Evolutionary conservation across 257 asterid species (phyloP).

Genomic region (Penstemon eatonii): DNA sequence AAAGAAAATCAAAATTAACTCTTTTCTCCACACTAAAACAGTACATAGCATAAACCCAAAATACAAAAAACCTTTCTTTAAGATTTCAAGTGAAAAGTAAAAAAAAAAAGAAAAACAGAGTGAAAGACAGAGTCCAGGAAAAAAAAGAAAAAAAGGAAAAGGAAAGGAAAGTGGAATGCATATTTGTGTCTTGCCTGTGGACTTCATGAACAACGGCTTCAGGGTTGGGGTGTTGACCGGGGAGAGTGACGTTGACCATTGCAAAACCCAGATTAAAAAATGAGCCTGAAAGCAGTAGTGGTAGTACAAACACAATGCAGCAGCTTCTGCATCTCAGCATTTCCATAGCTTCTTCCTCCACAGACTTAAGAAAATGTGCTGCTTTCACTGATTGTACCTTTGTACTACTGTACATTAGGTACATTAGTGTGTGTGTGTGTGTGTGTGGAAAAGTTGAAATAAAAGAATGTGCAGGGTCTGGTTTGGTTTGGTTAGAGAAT

Average conservation of each 20-base stretch:
- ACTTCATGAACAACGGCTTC: slow-evolving; percentile 45
- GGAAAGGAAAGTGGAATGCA: too few relatives aligned
- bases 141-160: too few relatives aligned
- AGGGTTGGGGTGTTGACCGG: slow-evolving; percentile 60
- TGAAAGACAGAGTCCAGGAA: too few relatives aligned
- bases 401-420: not conserved
- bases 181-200: slow-evolving; percentile 44
- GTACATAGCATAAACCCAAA: not conserved
- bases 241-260: slow-evolving; percentile 43
- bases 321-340: slow-evolving; percentile 22
- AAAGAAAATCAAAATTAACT: not conserved
- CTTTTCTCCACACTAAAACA: not conserved
- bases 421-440: slow-evolving; percentile 11
- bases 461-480: too few relatives aligned
- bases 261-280: slow-evolving; percentile 29
- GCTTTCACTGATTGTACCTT: slow-evolving; percentile 24
- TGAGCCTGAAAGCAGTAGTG: slow-evolving; percentile 25
- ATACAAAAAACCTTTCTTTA: not conserved
- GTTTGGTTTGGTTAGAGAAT: slow-evolving; percentile 3
- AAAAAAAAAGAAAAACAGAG: not conserved
- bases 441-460: not conserved
- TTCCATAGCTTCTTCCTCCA: slow-evolving; percentile 8
- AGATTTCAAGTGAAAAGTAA: not conserved
- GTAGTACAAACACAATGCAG: slow-evolving; percentile 39
- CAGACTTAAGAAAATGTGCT: slow-evolving; percentile 1